Evolutionary conservation across 1,284 basidiomycete genomes (phyloP).

Genomic region (Cryptococcus wingfieldii): DNA sequence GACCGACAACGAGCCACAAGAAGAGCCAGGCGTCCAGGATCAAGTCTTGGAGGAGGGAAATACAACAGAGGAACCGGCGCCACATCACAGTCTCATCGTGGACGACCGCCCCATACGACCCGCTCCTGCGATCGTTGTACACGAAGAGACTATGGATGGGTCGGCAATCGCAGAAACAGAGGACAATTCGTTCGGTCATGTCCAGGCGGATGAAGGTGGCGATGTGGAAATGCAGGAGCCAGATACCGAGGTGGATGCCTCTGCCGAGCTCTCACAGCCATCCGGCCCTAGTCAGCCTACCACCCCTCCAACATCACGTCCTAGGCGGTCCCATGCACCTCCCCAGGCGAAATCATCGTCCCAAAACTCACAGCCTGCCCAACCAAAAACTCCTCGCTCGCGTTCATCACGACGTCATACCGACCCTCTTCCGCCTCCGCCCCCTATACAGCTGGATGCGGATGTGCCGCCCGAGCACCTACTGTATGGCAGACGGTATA

Average conservation of each 20-base stretch:
- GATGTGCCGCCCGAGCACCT: constrained; percentile 4
- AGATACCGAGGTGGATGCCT: not conserved
- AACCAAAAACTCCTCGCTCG: constrained; percentile 11
- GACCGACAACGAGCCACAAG: not conserved
- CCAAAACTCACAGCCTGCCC: constrained; percentile 12
- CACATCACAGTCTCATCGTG: constrained; percentile 4
- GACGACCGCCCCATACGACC: constrained; percentile 12
- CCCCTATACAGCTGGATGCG: constrained; percentile 6
- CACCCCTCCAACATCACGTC: not conserved
- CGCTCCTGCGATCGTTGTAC: constrained; percentile 2
- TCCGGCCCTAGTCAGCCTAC: not conserved
- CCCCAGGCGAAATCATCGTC: not conserved
- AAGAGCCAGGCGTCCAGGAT: not conserved
- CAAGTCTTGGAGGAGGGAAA: not conserved
- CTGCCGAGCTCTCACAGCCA: not conserved
- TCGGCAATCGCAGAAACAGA: not conserved
- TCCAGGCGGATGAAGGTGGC: not conserved
- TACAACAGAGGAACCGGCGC: not conserved
- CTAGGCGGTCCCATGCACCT: not conserved
- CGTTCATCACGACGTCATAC: constrained; percentile 8
- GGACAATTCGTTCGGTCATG: not conserved
- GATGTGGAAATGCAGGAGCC: constrained; percentile 3
- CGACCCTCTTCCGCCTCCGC: constrained; percentile 12
- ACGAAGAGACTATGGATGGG: constrained; percentile 3
- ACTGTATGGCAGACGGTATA: constrained; percentile 41